A percentile compares a stretch with the other conserved stretches of the same genome.
phyloP scores from a whole-genome alignment of 2,329 filamentous ascomycete species.

The Tympanopsis confertula region DNA sequence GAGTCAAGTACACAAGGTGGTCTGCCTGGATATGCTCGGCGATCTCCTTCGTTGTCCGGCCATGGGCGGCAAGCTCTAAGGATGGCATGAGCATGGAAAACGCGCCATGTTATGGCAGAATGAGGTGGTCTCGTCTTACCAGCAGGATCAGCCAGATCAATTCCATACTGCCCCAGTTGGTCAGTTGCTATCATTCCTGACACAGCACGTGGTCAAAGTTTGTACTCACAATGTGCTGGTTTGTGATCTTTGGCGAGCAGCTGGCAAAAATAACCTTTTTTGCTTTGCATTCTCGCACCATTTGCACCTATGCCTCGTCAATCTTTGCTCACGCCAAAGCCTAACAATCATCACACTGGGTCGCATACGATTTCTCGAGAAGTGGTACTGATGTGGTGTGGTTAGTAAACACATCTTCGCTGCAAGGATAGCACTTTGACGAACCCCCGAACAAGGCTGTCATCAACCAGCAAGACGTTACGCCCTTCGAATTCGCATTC shows the following conservation, averaged over 20 bases:
- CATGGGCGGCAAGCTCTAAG: no score
- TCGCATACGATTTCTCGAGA: no score
- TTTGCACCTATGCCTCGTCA: constrained; percentile 65
- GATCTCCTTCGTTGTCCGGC: constrained; percentile 1
- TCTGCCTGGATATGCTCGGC: constrained; percentile 62
- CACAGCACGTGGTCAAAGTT: constrained; percentile 2
- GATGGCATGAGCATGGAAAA: no score
- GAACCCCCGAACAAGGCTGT: constrained; percentile 79
- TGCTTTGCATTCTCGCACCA: constrained; percentile 77
- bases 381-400: no score
- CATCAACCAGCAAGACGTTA: constrained; percentile 75
- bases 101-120: no score
- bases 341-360: no score
- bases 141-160: background rate
- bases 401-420: no score
- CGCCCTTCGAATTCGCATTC: constrained; percentile 71
- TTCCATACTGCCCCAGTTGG: no score
- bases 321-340: no score
- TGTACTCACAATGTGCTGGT: constrained; percentile 72
- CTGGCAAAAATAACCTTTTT: constrained; percentile 73
- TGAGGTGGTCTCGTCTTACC: no score
- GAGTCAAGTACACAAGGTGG: constrained; percentile 64
- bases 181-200: no score
- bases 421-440: no score
- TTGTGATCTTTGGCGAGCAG: constrained; percentile 70